Base-by-base conservation (phyloP, 2,329 filamentous ascomycete species). In the Colletotrichum godetiae region DNA sequence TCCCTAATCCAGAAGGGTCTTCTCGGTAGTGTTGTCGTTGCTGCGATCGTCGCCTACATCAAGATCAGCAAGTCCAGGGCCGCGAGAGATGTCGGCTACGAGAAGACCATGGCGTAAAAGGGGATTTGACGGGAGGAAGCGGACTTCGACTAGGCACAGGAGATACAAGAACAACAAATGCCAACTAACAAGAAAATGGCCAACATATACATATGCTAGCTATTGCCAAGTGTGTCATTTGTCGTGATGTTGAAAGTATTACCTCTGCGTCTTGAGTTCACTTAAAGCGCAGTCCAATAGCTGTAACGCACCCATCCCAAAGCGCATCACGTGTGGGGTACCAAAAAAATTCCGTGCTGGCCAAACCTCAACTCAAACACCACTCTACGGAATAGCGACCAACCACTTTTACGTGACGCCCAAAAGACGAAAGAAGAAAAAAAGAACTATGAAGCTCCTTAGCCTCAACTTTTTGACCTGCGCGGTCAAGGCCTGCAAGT, bases 401-500 rank as follows among this genome's bases (percentile, higher is more conserved):
- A 62, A 70, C 27, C 56, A 27, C 31, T 56, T 49, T 4, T 56
- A 1, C n/a, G 29, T 37, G 19, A 29, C 46, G 37, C 29, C 53
- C 24, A 49, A 27, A 46, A 31, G 10, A 19, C 33, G 15, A 49
- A 49, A 15, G 15, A 52, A 74, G 70, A 69, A 12, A 22, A 24
- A 60, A 55, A 74, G 70, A 69, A 22, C 3, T 13, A 99, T 99
- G 97, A 98, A 98, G 84, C 88, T 98, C 75, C 91, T 98, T 65
- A 98, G 95, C 74, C 92, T 97, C 79, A 98, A 98, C 85, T 99
- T 99, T 84, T 88, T 98, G 76, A 97, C 95, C 79, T 99, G 97
- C 88, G 96, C 97, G 75, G 93, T 97, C 81, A 98, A 98, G 88
- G 88, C 93, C 69, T 99, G 97, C 92, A 98, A 97, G 85, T 90